Evolutionary conservation across 1,284 basidiomycete genomes (phyloP), one percentile per base, ranked within the genome.

Genomic region (Malassezia psittaci): DNA sequence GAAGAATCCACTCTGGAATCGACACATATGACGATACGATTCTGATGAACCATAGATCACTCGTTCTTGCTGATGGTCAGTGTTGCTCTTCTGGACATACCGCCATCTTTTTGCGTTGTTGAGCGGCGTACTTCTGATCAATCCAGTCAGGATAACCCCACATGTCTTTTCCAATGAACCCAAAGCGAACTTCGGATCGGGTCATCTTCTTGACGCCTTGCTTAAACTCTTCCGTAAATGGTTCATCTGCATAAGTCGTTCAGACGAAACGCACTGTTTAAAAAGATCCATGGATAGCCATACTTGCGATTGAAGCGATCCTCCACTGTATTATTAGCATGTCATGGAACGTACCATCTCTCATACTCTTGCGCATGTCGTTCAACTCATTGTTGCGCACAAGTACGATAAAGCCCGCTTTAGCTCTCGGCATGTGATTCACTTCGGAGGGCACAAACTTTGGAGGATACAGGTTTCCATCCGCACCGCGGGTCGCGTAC

Each of bases 1-100:
- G 69, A 83, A 74, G 77, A 89, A 88, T 35, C 90, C 90, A 52
- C 87, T 89, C 76, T 94, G 90, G 79, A 85, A 96, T 18, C 93
- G 83, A 73, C 90, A 94, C 79, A 73, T 76, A 66, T 80, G 79
- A 18, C 80, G 72, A 60, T 80, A 81, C 3, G 78, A 77, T 21
- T 80, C 79, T 73, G 73, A 78, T 79, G 85, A 86, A 67, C 88
- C 90, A 63, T 94, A 94, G 50, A 91, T 90, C 64, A 94, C 86
- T 56, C 83, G 81, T 52, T 88, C 79, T 64, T 36, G 79, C 41
- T 43, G 41, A 29, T 8, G 15, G 41, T 43, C 41, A 43, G 41
- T 32, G 21, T 11, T 32, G 3, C 41, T 6, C 41, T 9, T 12
- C 5, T 1, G 19, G 16, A 43, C 41, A 32, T 32, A 43, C 41